phyloP scores from a whole-genome alignment of 1,139 yeast species.

The Saccharomyces hybrid region DNA sequence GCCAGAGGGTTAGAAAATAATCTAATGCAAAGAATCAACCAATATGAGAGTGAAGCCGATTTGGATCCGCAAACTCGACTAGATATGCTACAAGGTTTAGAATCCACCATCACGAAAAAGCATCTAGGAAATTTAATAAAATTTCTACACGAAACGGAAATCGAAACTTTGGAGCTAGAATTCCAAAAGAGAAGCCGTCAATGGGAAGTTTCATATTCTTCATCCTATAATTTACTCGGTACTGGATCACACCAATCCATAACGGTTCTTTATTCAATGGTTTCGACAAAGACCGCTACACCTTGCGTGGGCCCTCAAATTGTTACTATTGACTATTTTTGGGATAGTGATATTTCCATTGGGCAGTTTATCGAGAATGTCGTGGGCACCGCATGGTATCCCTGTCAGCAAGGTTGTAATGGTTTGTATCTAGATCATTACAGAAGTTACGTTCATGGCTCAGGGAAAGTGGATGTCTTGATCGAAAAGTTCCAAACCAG shows the following conservation, averaged over 20 bases:
- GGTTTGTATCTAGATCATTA: slow-evolving; percentile 66
- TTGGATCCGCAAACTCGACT: slow-evolving; percentile 12
- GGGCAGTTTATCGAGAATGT: slow-evolving; percentile 84
- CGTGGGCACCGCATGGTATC: slow-evolving; percentile 56
- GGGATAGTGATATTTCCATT: slow-evolving; percentile 83
- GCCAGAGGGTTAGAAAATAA: slow-evolving; percentile 49
- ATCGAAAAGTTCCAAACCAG: slow-evolving; percentile 54
- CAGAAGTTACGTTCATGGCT: slow-evolving; percentile 83
- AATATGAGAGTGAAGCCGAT: slow-evolving; percentile 21
- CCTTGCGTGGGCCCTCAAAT: slow-evolving; percentile 91
- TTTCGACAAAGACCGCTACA: slow-evolving; percentile 76
- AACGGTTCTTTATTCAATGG: slow-evolving; percentile 71
- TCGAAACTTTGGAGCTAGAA: slow-evolving; percentile 32
- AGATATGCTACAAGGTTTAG: slow-evolving; percentile 18
- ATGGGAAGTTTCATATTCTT: slow-evolving; percentile 54
- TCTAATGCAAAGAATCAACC: slow-evolving; percentile 31
- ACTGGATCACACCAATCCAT: slow-evolving; percentile 74
- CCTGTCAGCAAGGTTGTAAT: slow-evolving; percentile 80
- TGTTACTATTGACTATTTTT: slow-evolving; percentile 75
- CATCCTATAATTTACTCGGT: slow-evolving; percentile 46
- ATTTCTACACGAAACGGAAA: slow-evolving; percentile 34
- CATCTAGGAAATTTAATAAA: slow-evolving; percentile 29
- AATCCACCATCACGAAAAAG: slow-evolving; percentile 25
- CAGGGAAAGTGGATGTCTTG: slow-evolving; percentile 71
- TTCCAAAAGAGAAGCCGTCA: slow-evolving; percentile 42